phyloP scores from a whole-genome alignment of 108 stramenopile genomes.

The Epithemia pelagica region DNA sequence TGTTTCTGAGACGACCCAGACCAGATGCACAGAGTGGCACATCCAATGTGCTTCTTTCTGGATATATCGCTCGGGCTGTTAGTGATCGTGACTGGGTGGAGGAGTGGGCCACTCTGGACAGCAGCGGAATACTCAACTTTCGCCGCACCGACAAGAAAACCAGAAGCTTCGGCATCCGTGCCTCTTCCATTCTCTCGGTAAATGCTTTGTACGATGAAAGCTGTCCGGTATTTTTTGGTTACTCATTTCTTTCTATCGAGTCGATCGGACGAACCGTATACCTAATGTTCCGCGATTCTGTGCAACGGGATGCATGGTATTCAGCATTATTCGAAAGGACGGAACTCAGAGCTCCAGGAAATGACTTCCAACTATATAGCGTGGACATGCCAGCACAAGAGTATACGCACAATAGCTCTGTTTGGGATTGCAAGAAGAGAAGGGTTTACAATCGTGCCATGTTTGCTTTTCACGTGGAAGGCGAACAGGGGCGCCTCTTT shows the following conservation, averaged over 20 bases:
- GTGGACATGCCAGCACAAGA: constrained; percentile 46
- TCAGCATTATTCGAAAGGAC: constrained; percentile 2
- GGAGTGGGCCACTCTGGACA: constrained; percentile 35
- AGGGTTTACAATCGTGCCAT: constrained; percentile 54
- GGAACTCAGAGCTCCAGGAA: background rate
- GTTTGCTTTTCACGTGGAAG: constrained; percentile 24
- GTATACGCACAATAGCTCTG: constrained; percentile 51
- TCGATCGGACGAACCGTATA: constrained; percentile 46
- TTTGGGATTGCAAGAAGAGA: constrained; percentile 56
- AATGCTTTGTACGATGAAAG: constrained; percentile 11
- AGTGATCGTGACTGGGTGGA: constrained; percentile 68
- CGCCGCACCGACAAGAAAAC: constrained; percentile 39
- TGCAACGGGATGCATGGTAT: constrained; percentile 26
- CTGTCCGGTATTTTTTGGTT: constrained; percentile 24
- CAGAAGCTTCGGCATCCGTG: constrained; percentile 24
- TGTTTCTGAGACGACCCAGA: constrained; percentile 10
- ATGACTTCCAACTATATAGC: constrained; percentile 8
- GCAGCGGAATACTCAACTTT: constrained; percentile 24
- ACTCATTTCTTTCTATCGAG: constrained; percentile 40
- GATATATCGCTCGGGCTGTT: constrained; percentile 47
- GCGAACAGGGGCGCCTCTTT: constrained; percentile 2
- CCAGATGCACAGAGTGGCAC: background rate
- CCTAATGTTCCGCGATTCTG: constrained; percentile 41
- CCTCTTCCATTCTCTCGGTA: constrained; percentile 27
- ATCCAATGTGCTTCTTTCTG: background rate